Evolutionary conservation across 441 rosid genomes (phyloP).

Genomic region (Jatropha podagrica): DNA sequence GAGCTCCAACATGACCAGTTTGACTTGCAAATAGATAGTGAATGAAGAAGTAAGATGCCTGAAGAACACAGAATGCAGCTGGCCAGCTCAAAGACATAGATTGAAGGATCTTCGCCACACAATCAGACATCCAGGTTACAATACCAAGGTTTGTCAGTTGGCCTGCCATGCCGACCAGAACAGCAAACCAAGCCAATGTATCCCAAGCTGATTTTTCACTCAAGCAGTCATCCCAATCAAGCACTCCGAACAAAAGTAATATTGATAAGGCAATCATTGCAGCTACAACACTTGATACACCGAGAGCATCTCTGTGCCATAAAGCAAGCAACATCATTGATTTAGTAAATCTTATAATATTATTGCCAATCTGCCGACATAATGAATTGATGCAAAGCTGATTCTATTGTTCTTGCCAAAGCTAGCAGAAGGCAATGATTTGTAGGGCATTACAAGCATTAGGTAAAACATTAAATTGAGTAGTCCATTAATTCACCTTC

Average conservation of each 20-base stretch:
- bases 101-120: conserved; percentile 62
- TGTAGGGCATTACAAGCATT: not conserved
- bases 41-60: conserved; percentile 82
- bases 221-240: conserved; percentile 94
- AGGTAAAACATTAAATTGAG: not conserved
- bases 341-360: too few relatives aligned
- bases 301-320: conserved; percentile 59
- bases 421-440: not conserved
- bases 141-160: conserved; percentile 85
- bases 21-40: conserved; percentile 98
- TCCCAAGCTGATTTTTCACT: conserved; percentile 98
- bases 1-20: conserved; percentile 92
- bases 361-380: not conserved
- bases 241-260: conserved; percentile 82
- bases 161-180: conserved; percentile 91
- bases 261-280: conserved; percentile 91
- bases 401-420: not conserved
- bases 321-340: conserved; percentile 13
- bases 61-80: conserved; percentile 73
- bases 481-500: not conserved
- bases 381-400: not conserved
- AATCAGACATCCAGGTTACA: conserved; percentile 79
- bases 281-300: conserved; percentile 90
- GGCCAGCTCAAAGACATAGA: conserved; percentile 90
- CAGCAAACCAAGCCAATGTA: conserved; percentile 93